These are phyloP conservation scores for Metarhizium anisopliae DNA, from an alignment of 2,329 filamentous ascomycete species.

Conservation along the genomic window DNA sequence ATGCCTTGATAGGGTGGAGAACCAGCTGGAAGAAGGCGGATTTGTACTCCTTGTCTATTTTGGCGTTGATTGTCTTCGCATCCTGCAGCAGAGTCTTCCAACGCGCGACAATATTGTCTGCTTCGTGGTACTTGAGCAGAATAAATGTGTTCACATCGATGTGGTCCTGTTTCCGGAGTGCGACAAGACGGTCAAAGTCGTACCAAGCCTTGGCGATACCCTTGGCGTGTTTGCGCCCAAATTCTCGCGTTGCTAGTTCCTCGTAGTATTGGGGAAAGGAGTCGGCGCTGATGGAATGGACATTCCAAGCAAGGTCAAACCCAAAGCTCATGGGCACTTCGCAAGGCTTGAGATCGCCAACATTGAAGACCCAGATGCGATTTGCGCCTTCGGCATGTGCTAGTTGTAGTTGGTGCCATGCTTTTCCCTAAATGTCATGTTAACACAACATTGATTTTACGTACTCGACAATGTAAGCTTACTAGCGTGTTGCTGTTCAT, in stretches of 20 bases:
- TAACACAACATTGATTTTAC: not conserved
- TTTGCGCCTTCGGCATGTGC: constrained; percentile 39
- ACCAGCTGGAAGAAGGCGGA: constrained; percentile 53
- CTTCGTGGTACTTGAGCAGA: constrained; percentile 51
- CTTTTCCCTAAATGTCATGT: constrained; percentile 19
- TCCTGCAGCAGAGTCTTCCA: constrained; percentile 40
- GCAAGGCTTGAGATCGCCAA: constrained; percentile 52
- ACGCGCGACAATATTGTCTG: constrained; percentile 40
- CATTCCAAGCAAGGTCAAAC: constrained; percentile 48
- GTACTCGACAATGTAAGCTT: not conserved
- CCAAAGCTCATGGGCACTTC: constrained; percentile 47
- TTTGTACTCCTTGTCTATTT: constrained; percentile 31
- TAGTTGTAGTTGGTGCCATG: constrained; percentile 44
- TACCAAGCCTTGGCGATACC: constrained; percentile 41
- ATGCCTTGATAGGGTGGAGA: constrained; percentile 50
- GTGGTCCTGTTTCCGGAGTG: constrained; percentile 51
- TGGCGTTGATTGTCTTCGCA: constrained; percentile 35
- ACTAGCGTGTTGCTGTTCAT: constrained; percentile 53
- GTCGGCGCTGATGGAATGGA: constrained; percentile 31
- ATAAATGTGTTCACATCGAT: constrained; percentile 48
- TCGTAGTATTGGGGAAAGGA: constrained; percentile 33
- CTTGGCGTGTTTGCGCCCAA: constrained; percentile 34
- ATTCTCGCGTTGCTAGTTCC: constrained; percentile 40
- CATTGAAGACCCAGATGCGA: constrained; percentile 54
- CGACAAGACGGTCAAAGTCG: constrained; percentile 39